Percentiles rank a stretch among this genome's conserved stretches.
phyloP scores from a whole-genome alignment of 2,329 filamentous ascomycete species.

The Harringtonia aguacate region DNA sequence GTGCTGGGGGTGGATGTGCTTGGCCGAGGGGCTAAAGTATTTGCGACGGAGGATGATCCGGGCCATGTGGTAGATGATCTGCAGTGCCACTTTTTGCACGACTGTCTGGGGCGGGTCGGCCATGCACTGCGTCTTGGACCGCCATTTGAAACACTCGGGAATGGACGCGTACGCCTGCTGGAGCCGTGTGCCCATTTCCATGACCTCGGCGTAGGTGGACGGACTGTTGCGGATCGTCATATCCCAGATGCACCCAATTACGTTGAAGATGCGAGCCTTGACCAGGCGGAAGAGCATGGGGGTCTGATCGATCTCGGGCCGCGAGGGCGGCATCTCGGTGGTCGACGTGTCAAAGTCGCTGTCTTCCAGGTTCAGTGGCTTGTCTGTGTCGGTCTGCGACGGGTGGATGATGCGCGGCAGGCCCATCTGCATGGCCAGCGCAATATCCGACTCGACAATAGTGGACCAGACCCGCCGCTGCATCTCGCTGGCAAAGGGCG shows the following conservation, averaged over 20 bases:
- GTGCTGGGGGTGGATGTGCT: neutral
- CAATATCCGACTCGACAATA: conserved; percentile 29
- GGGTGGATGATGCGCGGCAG: conserved; percentile 32
- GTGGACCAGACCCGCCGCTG: conserved; percentile 26
- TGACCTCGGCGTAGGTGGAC: conserved; percentile 8
- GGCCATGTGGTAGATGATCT: conserved; percentile 19
- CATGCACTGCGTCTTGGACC: conserved; percentile 16
- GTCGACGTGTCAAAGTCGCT: conserved; percentile 23
- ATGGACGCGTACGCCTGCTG: conserved; percentile 12
- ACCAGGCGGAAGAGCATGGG: conserved; percentile 16
- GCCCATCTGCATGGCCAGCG: conserved; percentile 34
- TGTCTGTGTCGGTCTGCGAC: conserved; percentile 15
- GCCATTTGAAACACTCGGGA: conserved; percentile 16
- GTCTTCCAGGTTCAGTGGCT: conserved; percentile 28
- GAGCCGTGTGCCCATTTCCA: conserved; percentile 12
- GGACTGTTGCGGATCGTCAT: conserved; percentile 13
- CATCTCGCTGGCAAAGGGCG: conserved; percentile 28
- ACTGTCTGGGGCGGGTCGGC: conserved; percentile 16
- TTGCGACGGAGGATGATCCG: conserved; percentile 20
- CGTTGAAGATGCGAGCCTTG: conserved; percentile 16
- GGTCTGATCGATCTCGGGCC: conserved; percentile 9
- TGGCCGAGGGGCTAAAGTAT: conserved; percentile 11
- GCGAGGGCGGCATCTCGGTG: conserved; percentile 19
- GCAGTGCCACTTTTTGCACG: conserved; percentile 16
- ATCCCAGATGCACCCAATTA: neutral